Evolutionary conservation across 2,329 filamentous ascomycete species (phyloP).

Genomic region (Fusarium duplospermum): DNA sequence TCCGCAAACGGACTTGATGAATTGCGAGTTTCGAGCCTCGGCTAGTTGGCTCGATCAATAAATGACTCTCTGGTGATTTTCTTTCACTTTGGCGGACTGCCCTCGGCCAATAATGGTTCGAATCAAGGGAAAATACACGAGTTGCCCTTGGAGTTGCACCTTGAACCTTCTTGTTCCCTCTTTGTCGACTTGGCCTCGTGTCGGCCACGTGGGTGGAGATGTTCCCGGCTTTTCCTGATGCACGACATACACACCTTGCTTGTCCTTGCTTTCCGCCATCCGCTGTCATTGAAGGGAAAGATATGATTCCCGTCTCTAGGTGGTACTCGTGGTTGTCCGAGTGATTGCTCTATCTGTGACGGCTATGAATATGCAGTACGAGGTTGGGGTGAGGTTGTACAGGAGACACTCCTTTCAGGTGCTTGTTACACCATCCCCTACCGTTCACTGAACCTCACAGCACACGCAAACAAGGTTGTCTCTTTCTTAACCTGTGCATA

Average conservation of each 20-base stretch:
- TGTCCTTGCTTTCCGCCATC: background rate
- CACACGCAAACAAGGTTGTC: background rate
- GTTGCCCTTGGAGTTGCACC: background rate
- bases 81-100: background rate
- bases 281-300: background rate
- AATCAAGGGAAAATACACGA: background rate
- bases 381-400: conserved; percentile 4
- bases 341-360: background rate
- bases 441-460: background rate
- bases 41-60: background rate
- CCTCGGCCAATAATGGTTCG: background rate
- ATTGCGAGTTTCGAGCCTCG: background rate
- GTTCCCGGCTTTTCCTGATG: conserved; percentile 7
- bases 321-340: background rate
- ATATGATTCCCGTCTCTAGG: background rate
- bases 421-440: background rate
- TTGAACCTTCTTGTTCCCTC: background rate
- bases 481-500: conserved; percentile 2
- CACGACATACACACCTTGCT: conserved; percentile 23
- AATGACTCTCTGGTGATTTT: background rate
- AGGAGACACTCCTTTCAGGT: background rate
- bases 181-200: conserved; percentile 15
- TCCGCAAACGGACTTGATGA: background rate
- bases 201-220: conserved; percentile 16
- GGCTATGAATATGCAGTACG: background rate